Evolutionary conservation across 2,329 filamentous ascomycete genomes (phyloP), one percentile per base, ranked within the genome.

Genomic region (Ustulina deusta): DNA sequence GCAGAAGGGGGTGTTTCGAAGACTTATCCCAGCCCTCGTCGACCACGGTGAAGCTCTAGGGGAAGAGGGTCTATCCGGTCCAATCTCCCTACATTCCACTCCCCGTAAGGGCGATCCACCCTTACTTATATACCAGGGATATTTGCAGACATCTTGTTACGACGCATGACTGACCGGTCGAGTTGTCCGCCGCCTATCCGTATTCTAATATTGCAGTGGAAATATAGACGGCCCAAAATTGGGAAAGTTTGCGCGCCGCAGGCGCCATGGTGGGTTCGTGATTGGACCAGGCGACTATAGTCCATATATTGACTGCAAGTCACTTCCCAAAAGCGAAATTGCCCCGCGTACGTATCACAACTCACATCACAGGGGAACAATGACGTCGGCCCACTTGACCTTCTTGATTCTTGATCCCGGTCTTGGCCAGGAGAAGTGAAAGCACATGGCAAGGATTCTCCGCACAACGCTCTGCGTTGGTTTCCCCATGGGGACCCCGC

Each of bases 281-380:
- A 51, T 44, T 13, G 42, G 20, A 32, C 46, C 46, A 40, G 58
- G 62, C 17, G 5, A 15, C 36, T 17, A 40, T 40, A 40, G 42
- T 46, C 42, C 11, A n/a, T 27, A 15, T 2, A 32, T 25, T 36
- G 1, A n/a, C n/a, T 40, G 63, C 9, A 56, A 60, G 9, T n/a
- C 32, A 56, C 63, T 55, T 55, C 66, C 66, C 48, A 60, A 69
- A 66, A 69, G 49, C 66, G 66, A 69, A 55, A 40, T 57, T 63
- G 63, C 63, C 60, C 62, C 66, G 46, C 17, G 42, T 9, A 11
- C 42, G 10, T 20, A 2, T 46, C 42, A 22, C 42, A 32, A 48
- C 20, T 48, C 44, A 40, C 22, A 54, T 51, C 52, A 22, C 20
- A 36, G 40, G 58, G 57, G 15, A 54, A 36, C 40, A 36, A 60